Evolutionary conservation across 495 filamentous ascomycete genomes (phyloP).

Genomic region (Corynascus novoguineensis): DNA sequence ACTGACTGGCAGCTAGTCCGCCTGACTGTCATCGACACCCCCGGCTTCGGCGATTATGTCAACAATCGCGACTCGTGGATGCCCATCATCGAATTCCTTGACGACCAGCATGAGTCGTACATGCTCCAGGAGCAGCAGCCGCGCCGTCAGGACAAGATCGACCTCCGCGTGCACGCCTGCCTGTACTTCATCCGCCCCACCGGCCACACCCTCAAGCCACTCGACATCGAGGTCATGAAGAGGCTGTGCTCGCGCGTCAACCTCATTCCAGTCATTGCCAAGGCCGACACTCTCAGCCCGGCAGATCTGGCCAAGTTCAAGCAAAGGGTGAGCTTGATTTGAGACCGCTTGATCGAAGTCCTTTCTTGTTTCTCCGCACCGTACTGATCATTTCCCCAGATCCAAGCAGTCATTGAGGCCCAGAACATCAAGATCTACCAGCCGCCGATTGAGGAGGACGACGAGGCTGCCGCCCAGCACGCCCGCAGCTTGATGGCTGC

Average conservation of each 20-base stretch:
- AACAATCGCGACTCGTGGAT: constrained; percentile 99
- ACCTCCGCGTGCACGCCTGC: constrained; percentile 96
- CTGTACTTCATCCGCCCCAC: constrained; percentile 98
- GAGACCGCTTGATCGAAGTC: neutral
- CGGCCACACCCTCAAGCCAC: constrained; percentile 94
- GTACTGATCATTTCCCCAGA: constrained; percentile 49
- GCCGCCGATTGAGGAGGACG: constrained; percentile 94
- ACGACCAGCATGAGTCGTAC: constrained; percentile 99
- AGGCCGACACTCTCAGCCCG: constrained; percentile 95
- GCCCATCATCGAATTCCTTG: constrained; percentile 98
- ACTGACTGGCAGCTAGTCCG: constrained; percentile 59
- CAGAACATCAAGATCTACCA: constrained; percentile 99
- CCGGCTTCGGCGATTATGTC: constrained; percentile 98
- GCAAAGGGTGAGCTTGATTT: constrained; percentile 59
- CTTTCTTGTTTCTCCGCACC: neutral
- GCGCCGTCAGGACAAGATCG: constrained; percentile 94
- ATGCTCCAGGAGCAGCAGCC: constrained; percentile 99
- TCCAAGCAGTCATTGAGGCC: constrained; percentile 90
- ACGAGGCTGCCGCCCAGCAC: constrained; percentile 90
- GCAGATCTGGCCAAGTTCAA: constrained; percentile 88
- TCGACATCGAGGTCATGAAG: constrained; percentile 99
- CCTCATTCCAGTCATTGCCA: constrained; percentile 94
- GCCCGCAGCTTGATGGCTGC: constrained; percentile 89
- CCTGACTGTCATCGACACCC: constrained; percentile 96
- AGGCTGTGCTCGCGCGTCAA: constrained; percentile 94